Percentiles rank a stretch among this genome's conserved stretches.
These are phyloP conservation scores for Didymosphaeria variabile DNA, from an alignment of 2,329 filamentous ascomycete genomes.

Conservation along the genomic window DNA sequence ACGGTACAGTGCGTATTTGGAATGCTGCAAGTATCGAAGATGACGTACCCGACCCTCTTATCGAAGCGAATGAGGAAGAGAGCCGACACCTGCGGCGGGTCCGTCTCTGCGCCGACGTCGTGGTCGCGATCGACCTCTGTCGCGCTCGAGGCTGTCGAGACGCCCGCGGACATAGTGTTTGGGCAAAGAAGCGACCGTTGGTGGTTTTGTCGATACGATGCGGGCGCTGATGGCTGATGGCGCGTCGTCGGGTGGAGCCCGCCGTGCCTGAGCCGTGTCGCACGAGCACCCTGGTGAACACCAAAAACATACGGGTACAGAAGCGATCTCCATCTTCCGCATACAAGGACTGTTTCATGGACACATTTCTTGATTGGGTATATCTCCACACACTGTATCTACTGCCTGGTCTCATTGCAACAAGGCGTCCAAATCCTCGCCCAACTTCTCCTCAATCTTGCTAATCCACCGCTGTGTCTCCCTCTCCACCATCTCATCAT, in stretches of 20 bases:
- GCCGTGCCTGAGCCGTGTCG: constrained; percentile 1
- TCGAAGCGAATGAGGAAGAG: constrained; percentile 92
- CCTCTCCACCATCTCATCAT: constrained; percentile 90
- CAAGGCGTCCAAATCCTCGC: constrained; percentile 92
- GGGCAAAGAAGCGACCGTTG: constrained; percentile 11
- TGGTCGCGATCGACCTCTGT: constrained; percentile 31
- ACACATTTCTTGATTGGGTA: constrained; percentile 8
- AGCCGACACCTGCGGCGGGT: constrained; percentile 63
- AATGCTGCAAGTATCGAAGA: background rate
- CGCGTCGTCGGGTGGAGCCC: constrained; percentile 11
- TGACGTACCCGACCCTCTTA: constrained; percentile 80
- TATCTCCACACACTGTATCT: constrained; percentile 34
- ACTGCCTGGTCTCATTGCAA: constrained; percentile 66
- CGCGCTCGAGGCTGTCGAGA: constrained; percentile 42
- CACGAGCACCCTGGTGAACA: constrained; percentile 8
- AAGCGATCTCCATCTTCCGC: background rate
- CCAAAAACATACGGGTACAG: background rate
- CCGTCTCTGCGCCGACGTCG: constrained; percentile 23
- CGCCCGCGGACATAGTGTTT: constrained; percentile 32
- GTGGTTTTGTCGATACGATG: background rate
- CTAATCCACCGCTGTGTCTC: constrained; percentile 92
- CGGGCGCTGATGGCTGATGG: constrained; percentile 8
- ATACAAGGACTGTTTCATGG: constrained; percentile 38
- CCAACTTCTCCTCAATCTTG: constrained; percentile 86
- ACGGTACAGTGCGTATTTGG: background rate